Evolutionary conservation across 2,329 filamentous ascomycete species (phyloP).

Genomic region (Fusarium udum): DNA sequence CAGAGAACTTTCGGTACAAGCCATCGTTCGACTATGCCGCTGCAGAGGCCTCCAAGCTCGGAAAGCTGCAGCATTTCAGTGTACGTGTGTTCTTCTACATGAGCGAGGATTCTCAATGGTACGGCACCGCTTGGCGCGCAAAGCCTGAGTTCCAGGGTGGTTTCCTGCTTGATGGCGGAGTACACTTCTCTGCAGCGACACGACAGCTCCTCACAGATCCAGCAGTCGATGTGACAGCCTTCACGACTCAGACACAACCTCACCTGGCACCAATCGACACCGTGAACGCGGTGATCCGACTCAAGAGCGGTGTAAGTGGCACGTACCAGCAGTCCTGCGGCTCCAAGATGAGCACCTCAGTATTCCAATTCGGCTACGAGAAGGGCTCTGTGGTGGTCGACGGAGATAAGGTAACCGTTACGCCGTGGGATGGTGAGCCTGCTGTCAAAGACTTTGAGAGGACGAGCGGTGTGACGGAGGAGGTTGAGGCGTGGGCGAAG

Average conservation of each 20-base stretch:
- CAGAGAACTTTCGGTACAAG: slow-evolving; percentile 78
- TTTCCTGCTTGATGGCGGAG: slow-evolving; percentile 79
- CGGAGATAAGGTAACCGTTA: slow-evolving; percentile 56
- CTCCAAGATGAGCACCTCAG: slow-evolving; percentile 61
- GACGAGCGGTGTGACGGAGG: slow-evolving; percentile 64
- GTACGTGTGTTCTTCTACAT: slow-evolving; percentile 51
- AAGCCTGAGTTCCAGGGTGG: slow-evolving; percentile 77
- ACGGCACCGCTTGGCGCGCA: slow-evolving; percentile 70
- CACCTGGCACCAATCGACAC: slow-evolving; percentile 74
- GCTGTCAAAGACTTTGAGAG: slow-evolving; percentile 57
- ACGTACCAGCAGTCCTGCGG: slow-evolving; percentile 68
- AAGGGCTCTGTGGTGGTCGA: slow-evolving; percentile 62
- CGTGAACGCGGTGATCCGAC: slow-evolving; percentile 66
- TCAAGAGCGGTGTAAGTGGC: slow-evolving; percentile 64
- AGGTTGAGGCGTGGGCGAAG: slow-evolving; percentile 70
- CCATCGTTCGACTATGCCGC: slow-evolving; percentile 65
- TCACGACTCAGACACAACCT: slow-evolving; percentile 62
- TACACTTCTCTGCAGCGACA: slow-evolving; percentile 74
- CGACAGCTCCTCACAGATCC: slow-evolving; percentile 64
- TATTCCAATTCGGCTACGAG: slow-evolving; percentile 68
- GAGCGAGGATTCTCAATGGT: slow-evolving; percentile 55
- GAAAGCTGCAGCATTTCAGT: slow-evolving; percentile 57
- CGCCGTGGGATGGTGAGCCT: slow-evolving; percentile 47
- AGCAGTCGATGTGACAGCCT: slow-evolving; percentile 60
- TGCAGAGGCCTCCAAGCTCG: slow-evolving; percentile 52